Conservation (phyloP, 176 grass and related monocot species). For the Ananas comosus region DNA sequence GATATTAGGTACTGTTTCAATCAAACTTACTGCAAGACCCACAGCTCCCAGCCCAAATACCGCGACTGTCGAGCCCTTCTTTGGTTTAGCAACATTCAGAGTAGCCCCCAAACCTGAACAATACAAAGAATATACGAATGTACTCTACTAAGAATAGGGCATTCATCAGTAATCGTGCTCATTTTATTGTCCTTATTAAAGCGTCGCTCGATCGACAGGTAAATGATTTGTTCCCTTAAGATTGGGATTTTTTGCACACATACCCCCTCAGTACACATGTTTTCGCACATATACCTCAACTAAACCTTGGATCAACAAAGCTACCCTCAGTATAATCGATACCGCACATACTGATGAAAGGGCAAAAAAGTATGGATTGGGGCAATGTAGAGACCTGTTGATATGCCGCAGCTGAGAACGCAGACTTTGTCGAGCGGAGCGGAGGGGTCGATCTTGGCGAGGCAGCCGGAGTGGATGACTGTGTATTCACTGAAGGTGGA, state of each 20-base stretch:
- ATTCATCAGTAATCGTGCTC: too few species aligned
- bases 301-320: too few species aligned
- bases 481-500: constrained; percentile 24
- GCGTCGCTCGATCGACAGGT: too few species aligned
- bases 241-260: too few species aligned
- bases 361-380: too few species aligned
- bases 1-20: background rate
- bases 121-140: background rate
- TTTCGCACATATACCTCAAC: too few species aligned
- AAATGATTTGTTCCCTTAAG: too few species aligned
- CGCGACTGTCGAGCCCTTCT: constrained; percentile 9
- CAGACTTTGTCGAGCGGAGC: constrained; percentile 10
- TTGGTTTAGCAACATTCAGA: constrained; percentile 14
- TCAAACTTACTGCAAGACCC: constrained; percentile 6
- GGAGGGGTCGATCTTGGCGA: constrained; percentile 2
- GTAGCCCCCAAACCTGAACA: constrained; percentile 9
- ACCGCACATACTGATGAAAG: too few species aligned
- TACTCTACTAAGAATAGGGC: too few species aligned
- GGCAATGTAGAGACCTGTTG: background rate
- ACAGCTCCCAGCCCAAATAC: constrained; percentile 15
- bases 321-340: too few species aligned
- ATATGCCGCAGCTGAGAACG: constrained; percentile 17
- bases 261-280: too few species aligned
- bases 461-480: background rate
- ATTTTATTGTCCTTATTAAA: too few species aligned